Percentiles rank a stretch among this genome's conserved stretches.
These are phyloP conservation scores for Populus hybrid DNA, from an alignment of 441 rosid genomes.

Conservation along the genomic window DNA sequence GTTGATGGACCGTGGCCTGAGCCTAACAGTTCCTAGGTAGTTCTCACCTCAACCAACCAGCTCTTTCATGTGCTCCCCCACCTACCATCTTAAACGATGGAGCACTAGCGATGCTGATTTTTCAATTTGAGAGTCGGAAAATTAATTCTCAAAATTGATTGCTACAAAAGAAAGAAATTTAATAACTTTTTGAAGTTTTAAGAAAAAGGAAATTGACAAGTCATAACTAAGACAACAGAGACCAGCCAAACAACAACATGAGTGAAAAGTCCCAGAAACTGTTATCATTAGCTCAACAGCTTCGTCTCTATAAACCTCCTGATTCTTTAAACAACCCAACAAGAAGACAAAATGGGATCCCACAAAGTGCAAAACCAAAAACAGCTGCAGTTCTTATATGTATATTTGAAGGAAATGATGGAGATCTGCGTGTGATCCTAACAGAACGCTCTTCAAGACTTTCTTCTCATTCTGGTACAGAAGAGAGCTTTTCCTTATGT, in stretches of 20 bases:
- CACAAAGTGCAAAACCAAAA: not conserved
- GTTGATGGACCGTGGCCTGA: no score
- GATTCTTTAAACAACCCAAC: not conserved
- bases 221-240: not conserved
- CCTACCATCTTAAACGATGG: not conserved
- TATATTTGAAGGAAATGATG: slow-evolving; percentile 50
- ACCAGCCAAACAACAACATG: not conserved
- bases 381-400: slow-evolving; percentile 66
- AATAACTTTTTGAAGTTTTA: no score
- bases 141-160: not conserved
- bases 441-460: slow-evolving; percentile 60
- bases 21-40: not conserved
- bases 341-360: not conserved
- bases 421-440: slow-evolving; percentile 55
- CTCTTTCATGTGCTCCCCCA: not conserved
- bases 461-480: slow-evolving; percentile 55
- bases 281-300: slow-evolving; percentile 29
- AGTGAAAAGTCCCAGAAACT: slow-evolving; percentile 15
- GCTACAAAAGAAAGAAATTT: not conserved
- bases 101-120: no score
- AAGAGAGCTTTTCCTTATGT: not conserved
- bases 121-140: not conserved
- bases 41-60: not conserved
- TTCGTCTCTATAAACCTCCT: slow-evolving; percentile 26
- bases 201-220: not conserved